Conservation (phyloP, 1,284 basidiomycete genomes). For the Melampsora americana region DNA sequence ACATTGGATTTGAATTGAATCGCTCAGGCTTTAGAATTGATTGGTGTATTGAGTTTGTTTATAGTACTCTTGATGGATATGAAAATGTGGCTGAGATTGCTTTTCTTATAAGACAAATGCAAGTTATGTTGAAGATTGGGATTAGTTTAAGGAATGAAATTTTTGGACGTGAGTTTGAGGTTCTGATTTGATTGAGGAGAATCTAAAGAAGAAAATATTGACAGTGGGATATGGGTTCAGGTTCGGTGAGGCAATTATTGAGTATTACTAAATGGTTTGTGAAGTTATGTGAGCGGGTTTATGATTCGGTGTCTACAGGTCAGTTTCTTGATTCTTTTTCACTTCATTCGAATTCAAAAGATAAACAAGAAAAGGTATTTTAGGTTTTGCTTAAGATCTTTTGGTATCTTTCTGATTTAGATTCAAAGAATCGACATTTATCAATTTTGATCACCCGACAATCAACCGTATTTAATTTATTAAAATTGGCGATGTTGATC, state of each 20-base stretch:
- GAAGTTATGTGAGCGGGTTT: slow-evolving; percentile 18
- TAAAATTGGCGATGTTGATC: slow-evolving; percentile 1
- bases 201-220: too few relatives aligned
- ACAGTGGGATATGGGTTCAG: neutral
- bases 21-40: too few relatives aligned
- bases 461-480: neutral
- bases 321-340: neutral
- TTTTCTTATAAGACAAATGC: slow-evolving; percentile 1
- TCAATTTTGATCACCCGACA: neutral
- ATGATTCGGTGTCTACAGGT: slow-evolving; percentile 12
- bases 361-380: too few relatives aligned
- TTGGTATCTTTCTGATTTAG: too few relatives aligned
- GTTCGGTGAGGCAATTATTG: slow-evolving; percentile 29
- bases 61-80: slow-evolving; percentile 14
- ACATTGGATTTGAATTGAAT: neutral
- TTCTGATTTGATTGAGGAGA: neutral
- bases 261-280: slow-evolving; percentile 19
- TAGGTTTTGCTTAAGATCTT: too few relatives aligned
- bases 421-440: slow-evolving; percentile 19
- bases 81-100: slow-evolving; percentile 14
- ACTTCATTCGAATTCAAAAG: too few relatives aligned
- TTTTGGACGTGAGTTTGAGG: neutral
- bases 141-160: slow-evolving; percentile 1
- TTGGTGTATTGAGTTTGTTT: neutral
- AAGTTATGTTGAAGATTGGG: slow-evolving; percentile 1